Conservation (phyloP, 2,329 filamentous ascomycete species). For the Blumeria graminis region DNA sequence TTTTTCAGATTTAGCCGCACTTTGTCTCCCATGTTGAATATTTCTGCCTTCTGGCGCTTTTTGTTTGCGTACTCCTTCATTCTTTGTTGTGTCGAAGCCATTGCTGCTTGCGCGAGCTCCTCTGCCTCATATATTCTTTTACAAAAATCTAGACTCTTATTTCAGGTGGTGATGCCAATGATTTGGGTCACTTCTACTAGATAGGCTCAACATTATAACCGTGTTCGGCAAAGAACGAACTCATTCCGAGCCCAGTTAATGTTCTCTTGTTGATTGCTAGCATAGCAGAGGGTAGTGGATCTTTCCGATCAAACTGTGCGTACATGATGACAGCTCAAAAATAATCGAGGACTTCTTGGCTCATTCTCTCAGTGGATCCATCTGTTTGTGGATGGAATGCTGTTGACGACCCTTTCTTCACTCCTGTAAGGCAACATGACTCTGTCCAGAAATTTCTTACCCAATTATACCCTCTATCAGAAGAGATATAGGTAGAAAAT, state of each 20-base stretch:
- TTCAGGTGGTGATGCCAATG: background rate
- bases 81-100: background rate
- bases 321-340: background rate
- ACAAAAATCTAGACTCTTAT: background rate
- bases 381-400: too few species aligned
- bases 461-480: background rate
- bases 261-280: background rate
- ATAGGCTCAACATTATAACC: background rate
- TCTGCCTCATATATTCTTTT: background rate
- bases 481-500: background rate
- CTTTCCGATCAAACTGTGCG: background rate
- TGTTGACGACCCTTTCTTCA: background rate
- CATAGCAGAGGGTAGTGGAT: background rate
- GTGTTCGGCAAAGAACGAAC: background rate
- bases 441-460: background rate
- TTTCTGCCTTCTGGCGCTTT: background rate
- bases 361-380: too few species aligned
- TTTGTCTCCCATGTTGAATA: conserved; percentile 1
- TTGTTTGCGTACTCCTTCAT: background rate
- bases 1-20: conserved; percentile 2
- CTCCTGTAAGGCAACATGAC: too few species aligned
- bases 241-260: background rate
- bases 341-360: too few species aligned
- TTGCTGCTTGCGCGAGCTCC: background rate
- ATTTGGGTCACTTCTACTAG: background rate